phyloP scores from a whole-genome alignment of 257 asterid genomes.

The Prunella vulgaris region DNA sequence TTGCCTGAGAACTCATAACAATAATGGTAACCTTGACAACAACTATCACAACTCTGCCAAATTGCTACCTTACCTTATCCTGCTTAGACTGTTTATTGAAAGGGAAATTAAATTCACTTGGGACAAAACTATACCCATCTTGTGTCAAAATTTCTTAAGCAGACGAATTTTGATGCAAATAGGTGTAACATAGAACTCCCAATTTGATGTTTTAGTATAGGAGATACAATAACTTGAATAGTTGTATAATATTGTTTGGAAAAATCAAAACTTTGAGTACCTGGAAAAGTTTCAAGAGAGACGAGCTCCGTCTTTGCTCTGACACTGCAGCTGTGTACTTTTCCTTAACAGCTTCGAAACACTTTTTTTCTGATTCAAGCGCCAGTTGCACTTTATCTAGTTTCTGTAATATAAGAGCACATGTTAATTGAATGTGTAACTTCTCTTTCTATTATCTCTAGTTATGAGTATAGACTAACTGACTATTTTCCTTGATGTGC shows the following conservation, averaged over 20 bases:
- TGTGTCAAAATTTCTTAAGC: background rate
- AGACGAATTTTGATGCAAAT: background rate
- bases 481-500: too few relatives aligned
- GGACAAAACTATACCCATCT: background rate
- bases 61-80: background rate
- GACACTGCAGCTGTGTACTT: constrained; percentile 51
- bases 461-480: too few relatives aligned
- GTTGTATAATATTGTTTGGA: background rate
- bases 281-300: constrained; percentile 63
- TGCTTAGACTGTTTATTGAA: background rate
- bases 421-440: background rate
- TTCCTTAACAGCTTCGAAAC: constrained; percentile 39
- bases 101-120: background rate
- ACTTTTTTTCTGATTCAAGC: constrained; percentile 44
- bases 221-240: background rate
- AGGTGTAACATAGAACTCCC: background rate
- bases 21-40: background rate
- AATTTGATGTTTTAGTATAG: too few relatives aligned
- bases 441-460: background rate
- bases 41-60: background rate
- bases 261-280: constrained; percentile 25
- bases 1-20: background rate
- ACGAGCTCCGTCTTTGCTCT: constrained; percentile 55
- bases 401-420: constrained; percentile 41
- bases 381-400: constrained; percentile 48